These are phyloP conservation scores for Ilex asprella DNA, from an alignment of 257 asterid genomes.

Conservation along the genomic window DNA sequence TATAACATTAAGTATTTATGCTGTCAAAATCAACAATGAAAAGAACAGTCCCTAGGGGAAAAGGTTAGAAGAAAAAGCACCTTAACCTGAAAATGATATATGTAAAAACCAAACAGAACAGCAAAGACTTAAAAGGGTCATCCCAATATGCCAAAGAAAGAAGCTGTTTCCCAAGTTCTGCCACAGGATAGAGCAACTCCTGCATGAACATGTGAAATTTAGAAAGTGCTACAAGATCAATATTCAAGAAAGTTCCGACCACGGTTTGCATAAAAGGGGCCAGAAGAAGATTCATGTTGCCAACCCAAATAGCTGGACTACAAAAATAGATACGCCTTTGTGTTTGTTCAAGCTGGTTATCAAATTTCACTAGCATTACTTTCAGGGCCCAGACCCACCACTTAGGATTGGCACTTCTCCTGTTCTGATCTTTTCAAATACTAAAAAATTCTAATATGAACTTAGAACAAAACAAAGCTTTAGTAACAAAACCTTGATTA, in stretches of 20 bases:
- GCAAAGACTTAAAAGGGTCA: not conserved
- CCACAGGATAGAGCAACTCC: not conserved
- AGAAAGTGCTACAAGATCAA: not conserved
- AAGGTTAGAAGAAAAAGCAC: not conserved
- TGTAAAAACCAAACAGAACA: not conserved
- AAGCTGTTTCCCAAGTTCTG: not conserved
- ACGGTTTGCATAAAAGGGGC: not conserved
- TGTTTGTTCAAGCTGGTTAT: not conserved
- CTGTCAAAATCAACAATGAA: too few relatives aligned
- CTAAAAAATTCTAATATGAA: not conserved
- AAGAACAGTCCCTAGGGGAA: too few relatives aligned
- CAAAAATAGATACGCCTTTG: not conserved
- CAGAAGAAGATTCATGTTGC: too few relatives aligned
- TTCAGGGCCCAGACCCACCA: not conserved
- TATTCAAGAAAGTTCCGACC: not conserved
- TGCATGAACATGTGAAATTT: not conserved
- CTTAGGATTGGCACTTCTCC: not conserved
- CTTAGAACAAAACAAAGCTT: too few relatives aligned
- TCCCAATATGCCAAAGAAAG: not conserved
- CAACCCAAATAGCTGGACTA: too few relatives aligned
- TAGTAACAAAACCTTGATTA: conserved; percentile 62
- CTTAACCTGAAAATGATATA: not conserved
- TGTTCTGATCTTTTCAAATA: too few relatives aligned
- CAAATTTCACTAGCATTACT: not conserved
- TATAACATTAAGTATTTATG: too few relatives aligned